Conservation (phyloP, 2,329 filamentous ascomycete species). For the Exophiala dermatitidis region DNA sequence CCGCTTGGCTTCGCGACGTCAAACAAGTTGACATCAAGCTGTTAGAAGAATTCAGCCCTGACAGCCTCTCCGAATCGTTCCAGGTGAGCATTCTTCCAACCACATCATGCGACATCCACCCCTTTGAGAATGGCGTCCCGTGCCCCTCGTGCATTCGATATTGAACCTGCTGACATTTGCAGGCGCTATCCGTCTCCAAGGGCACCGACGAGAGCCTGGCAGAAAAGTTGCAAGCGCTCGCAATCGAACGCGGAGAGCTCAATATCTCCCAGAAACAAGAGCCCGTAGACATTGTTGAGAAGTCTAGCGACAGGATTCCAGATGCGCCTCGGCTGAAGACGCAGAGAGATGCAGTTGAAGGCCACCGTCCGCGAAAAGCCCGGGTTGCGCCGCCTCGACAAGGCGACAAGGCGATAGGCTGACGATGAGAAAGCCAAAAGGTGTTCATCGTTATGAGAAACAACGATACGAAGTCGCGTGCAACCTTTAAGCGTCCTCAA, state of each 20-base stretch:
- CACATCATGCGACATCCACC: background rate
- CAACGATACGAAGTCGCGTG: too few species aligned
- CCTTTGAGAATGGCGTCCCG: too few species aligned
- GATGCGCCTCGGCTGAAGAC: conserved; percentile 9
- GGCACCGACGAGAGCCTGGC: conserved; percentile 28
- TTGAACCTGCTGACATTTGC: background rate
- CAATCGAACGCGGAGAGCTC: conserved; percentile 43
- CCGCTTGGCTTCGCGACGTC: conserved; percentile 71
- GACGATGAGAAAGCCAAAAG: background rate
- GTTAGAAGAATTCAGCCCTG: conserved; percentile 51
- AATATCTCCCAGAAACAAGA: conserved; percentile 1
- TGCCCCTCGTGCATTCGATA: background rate
- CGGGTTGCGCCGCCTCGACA: conserved; percentile 8
- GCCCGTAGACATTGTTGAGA: conserved; percentile 12
- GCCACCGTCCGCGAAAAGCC: conserved; percentile 18
- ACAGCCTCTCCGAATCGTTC: conserved; percentile 13
- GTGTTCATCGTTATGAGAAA: background rate
- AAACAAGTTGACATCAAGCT: conserved; percentile 54
- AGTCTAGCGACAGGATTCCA: conserved; percentile 7
- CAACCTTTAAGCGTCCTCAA: too few species aligned
- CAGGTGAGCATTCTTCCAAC: conserved; percentile 8
- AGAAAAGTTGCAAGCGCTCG: conserved; percentile 43
- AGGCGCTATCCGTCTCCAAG: conserved; percentile 14
- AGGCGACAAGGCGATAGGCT: background rate
- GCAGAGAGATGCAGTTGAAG: conserved; percentile 13